phyloP scores from a whole-genome alignment of 2,329 filamentous ascomycete species.

The Rhexocercosporidium sp. region DNA sequence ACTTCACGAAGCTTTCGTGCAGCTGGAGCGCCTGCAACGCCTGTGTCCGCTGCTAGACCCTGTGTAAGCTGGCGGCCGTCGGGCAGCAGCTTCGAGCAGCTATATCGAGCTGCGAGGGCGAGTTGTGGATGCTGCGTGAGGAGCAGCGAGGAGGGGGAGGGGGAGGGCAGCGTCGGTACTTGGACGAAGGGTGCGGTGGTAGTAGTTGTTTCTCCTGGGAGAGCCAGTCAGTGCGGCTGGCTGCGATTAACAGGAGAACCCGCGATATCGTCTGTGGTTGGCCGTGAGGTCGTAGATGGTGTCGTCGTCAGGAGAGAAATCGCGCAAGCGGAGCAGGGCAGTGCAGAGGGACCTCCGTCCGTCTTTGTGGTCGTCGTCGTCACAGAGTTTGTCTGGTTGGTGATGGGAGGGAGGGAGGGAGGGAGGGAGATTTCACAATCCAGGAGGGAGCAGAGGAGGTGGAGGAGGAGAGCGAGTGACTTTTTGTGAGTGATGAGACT shows the following conservation, averaged over 20 bases:
- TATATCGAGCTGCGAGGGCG: constrained; percentile 15
- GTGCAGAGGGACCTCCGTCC: not conserved
- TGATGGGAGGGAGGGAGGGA: not conserved
- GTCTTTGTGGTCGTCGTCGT: constrained; percentile 7
- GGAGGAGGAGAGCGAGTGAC: not conserved
- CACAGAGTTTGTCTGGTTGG: not conserved
- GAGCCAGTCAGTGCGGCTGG: constrained; percentile 3
- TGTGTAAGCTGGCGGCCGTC: constrained; percentile 20
- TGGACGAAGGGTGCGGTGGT: constrained; percentile 8
- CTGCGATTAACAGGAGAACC: constrained; percentile 13
- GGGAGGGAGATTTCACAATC: not conserved
- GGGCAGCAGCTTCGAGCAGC: constrained; percentile 19
- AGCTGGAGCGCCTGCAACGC: constrained; percentile 25
- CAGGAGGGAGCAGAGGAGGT: too few species aligned
- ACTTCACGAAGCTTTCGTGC: constrained; percentile 33
- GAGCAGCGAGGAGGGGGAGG: constrained; percentile 5
- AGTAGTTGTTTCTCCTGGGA: not conserved
- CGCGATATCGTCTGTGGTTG: constrained; percentile 1
- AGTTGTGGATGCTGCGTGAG: constrained; percentile 5
- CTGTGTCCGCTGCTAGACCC: constrained; percentile 14
- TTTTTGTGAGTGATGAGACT: too few species aligned
- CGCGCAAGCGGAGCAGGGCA: not conserved
- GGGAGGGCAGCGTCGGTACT: constrained; percentile 26
- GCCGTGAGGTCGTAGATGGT: not conserved
- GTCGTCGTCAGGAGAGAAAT: not conserved